A percentile compares a stretch with the other conserved stretches of the same genome.
These are phyloP conservation scores for Calophaca sinica DNA, from an alignment of 306 rosid genomes.

Conservation along the genomic window DNA sequence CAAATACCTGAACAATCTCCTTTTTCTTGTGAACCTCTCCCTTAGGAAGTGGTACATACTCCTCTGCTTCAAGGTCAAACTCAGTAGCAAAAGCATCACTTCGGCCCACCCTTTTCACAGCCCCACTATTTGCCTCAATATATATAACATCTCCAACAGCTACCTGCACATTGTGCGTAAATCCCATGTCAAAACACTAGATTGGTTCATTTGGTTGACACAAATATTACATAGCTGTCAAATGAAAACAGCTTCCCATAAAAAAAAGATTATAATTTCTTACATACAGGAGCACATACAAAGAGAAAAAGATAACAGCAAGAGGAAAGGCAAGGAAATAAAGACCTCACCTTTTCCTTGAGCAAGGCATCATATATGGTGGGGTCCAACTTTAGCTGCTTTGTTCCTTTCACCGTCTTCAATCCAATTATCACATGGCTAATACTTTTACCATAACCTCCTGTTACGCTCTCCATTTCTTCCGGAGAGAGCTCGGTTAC, in stretches of 20 bases:
- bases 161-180: conserved; percentile 58
- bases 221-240: conserved; percentile 22
- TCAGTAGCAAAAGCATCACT: conserved; percentile 99
- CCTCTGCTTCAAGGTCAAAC: conserved; percentile 98
- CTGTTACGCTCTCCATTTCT: conserved; percentile 89
- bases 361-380: conserved; percentile 95
- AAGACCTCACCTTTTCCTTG: conserved; percentile 78
- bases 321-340: conserved; percentile 24
- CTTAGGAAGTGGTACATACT: conserved; percentile 98
- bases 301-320: background rate
- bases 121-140: conserved; percentile 96
- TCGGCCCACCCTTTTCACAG: conserved; percentile 96
- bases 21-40: conserved; percentile 99
- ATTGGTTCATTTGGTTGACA: background rate
- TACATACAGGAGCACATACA: background rate
- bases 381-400: conserved; percentile 95
- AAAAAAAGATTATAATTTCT: background rate
- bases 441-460: conserved; percentile 97
- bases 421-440: conserved; percentile 97
- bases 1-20: conserved; percentile 93
- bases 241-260: conserved; percentile 5
- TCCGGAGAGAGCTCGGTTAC: conserved; percentile 96
- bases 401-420: conserved; percentile 96
- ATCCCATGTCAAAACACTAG: conserved; percentile 22
- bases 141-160: conserved; percentile 98